A percentile compares a stretch with the other conserved stretches of the same genome.
These are phyloP conservation scores for Leptographium radiaticola DNA, from an alignment of 2,329 filamentous ascomycete species.

Conservation along the genomic window DNA sequence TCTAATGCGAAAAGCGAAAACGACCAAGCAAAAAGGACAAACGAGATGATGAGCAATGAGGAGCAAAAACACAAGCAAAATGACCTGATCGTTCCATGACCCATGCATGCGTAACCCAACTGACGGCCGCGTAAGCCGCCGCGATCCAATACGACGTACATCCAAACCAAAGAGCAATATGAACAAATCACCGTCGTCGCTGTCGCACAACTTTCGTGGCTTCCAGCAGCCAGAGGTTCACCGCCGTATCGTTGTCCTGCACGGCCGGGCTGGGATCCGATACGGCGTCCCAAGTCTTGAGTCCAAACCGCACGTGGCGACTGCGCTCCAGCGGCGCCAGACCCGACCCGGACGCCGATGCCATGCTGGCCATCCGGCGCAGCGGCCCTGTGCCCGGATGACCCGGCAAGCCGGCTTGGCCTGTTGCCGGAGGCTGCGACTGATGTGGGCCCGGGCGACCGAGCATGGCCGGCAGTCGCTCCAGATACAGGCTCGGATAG, in stretches of 20 bases:
- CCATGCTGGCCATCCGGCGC: conserved; percentile 4
- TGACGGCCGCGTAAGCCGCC: too few relatives aligned
- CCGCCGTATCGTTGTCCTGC: conserved; percentile 13
- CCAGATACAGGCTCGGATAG: conserved; percentile 34
- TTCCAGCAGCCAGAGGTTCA: conserved; percentile 13
- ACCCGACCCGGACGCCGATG: background rate
- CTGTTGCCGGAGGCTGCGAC: background rate
- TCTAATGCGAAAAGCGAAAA: background rate
- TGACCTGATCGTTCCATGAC: background rate
- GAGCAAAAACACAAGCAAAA: too few relatives aligned
- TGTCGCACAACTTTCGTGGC: conserved; percentile 11
- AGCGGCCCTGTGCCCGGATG: background rate
- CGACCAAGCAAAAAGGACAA: background rate
- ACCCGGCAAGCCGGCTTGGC: background rate
- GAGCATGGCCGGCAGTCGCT: conserved; percentile 7
- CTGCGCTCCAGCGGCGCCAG: background rate
- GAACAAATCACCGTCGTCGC: conserved; percentile 5
- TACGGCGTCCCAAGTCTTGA: conserved; percentile 13
- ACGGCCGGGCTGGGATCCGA: conserved; percentile 11
- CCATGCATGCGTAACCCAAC: background rate
- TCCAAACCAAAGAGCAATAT: too few relatives aligned
- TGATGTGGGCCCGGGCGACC: background rate
- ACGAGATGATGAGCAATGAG: background rate
- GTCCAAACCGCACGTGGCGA: conserved; percentile 10
- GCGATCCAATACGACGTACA: too few relatives aligned